Conservation (phyloP, 78 protist genomes). For the Guillardia theta region DNA sequence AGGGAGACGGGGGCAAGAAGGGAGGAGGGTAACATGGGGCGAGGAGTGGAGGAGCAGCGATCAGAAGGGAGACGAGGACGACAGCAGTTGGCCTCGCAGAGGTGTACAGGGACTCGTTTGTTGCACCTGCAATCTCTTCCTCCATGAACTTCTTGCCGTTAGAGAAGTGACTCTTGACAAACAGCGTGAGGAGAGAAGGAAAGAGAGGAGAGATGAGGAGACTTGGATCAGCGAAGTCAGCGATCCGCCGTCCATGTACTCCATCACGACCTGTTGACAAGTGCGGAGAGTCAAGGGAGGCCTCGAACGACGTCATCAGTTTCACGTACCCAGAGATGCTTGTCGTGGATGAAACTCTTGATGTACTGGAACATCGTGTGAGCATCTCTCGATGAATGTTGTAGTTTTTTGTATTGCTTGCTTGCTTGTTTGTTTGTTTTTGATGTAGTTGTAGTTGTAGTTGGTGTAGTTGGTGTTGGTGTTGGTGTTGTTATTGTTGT, state of each 20-base stretch:
- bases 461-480: too few relatives aligned
- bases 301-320: background rate
- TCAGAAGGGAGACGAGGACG: background rate
- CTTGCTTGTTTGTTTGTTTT: too few relatives aligned
- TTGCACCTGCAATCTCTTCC: too few relatives aligned
- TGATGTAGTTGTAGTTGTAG: too few relatives aligned
- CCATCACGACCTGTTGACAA: background rate
- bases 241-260: slow-evolving; percentile 33
- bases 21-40: background rate
- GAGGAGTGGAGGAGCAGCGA: too few relatives aligned
- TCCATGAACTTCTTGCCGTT: too few relatives aligned
- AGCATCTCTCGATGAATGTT: too few relatives aligned
- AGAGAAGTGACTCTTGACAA: too few relatives aligned
- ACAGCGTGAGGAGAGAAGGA: background rate
- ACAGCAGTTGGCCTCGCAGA: background rate
- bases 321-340: background rate
- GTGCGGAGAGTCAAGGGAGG: background rate
- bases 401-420: too few relatives aligned
- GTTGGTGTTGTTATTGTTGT: too few relatives aligned
- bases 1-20: background rate
- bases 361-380: background rate
- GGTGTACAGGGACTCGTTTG: too few relatives aligned
- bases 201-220: background rate
- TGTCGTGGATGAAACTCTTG: background rate
- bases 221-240: background rate